Percentiles rank a stretch among this genome's conserved stretches.
These are phyloP conservation scores for Lantana camara DNA, from an alignment of 257 asterid species.

Conservation along the genomic window DNA sequence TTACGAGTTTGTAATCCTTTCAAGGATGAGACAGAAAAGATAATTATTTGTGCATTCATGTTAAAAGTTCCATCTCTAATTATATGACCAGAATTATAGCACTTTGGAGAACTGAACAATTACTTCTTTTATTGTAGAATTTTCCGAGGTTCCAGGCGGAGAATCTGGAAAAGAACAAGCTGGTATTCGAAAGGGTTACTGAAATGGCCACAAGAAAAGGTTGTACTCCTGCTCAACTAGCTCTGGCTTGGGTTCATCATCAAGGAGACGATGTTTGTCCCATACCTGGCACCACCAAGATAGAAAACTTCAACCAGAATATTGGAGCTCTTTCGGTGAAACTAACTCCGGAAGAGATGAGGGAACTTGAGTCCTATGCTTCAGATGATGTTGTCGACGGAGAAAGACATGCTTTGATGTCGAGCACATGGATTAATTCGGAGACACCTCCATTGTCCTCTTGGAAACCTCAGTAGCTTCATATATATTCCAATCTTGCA, in stretches of 20 bases:
- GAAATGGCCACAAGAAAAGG: slow-evolving; percentile 31
- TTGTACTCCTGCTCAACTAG: slow-evolving; percentile 30
- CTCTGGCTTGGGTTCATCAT: slow-evolving; percentile 41
- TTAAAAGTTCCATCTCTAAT: too few relatives aligned
- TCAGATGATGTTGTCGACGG: slow-evolving; percentile 22
- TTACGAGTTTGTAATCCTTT: neutral
- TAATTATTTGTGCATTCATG: too few relatives aligned
- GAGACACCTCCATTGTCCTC: slow-evolving; percentile 33
- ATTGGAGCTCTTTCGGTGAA: slow-evolving; percentile 28
- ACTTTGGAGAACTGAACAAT: too few relatives aligned
- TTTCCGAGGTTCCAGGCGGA: slow-evolving; percentile 33
- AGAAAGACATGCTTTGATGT: slow-evolving; percentile 26
- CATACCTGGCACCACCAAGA: slow-evolving; percentile 40
- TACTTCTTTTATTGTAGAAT: too few relatives aligned
- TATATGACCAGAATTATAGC: too few relatives aligned
- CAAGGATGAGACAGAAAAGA: too few relatives aligned
- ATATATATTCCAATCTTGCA: too few relatives aligned
- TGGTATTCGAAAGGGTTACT: slow-evolving; percentile 18
- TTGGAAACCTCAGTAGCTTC: slow-evolving; percentile 16
- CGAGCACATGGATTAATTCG: slow-evolving; percentile 19
- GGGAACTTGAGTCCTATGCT: slow-evolving; percentile 25
- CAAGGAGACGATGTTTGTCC: slow-evolving; percentile 37
- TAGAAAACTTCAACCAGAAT: slow-evolving; percentile 29
- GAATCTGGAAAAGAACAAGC: slow-evolving; percentile 30
- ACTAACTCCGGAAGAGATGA: slow-evolving; percentile 26